Evolutionary conservation across 495 filamentous ascomycete species (phyloP).

Genomic region (Penicillium parvum): DNA sequence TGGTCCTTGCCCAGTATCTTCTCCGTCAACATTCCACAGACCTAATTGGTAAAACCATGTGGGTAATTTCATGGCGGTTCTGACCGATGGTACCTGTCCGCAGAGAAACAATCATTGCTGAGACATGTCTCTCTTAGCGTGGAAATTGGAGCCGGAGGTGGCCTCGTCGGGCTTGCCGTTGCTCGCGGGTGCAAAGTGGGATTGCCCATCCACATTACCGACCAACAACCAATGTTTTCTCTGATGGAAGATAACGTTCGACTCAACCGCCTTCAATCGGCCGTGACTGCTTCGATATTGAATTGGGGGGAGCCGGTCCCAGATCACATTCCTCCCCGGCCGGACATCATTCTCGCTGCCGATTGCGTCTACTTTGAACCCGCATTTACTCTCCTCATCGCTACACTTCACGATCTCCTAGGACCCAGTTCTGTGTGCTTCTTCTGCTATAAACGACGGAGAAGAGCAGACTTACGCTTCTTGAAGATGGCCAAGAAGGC

Average conservation of each 20-base stretch:
- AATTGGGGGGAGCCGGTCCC: constrained; percentile 62
- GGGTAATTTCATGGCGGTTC: constrained; percentile 41
- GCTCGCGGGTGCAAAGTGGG: constrained; percentile 34
- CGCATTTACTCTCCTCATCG: constrained; percentile 78
- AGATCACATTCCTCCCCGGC: constrained; percentile 36
- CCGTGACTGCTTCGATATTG: constrained; percentile 58
- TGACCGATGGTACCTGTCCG: no score
- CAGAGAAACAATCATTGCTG: no score
- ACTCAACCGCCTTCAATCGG: constrained; percentile 65
- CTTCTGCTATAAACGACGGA: constrained; percentile 92
- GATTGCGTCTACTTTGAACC: constrained; percentile 98
- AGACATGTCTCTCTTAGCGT: constrained; percentile 54
- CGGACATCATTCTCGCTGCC: constrained; percentile 82
- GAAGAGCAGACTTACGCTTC: constrained; percentile 70
- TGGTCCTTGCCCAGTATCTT: constrained; percentile 80
- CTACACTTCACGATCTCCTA: constrained; percentile 66
- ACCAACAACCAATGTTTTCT: constrained; percentile 75
- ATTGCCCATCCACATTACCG: constrained; percentile 66
- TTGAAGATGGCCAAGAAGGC: constrained; percentile 62
- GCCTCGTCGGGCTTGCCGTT: constrained; percentile 64
- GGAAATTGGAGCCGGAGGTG: constrained; percentile 89
- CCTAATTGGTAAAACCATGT: constrained; percentile 69
- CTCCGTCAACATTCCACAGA: constrained; percentile 60
- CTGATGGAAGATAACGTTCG: constrained; percentile 81
- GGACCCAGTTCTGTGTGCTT: constrained; percentile 64